Base-by-base conservation (phyloP, 2,329 filamentous ascomycete species). In the Capronia americana region DNA sequence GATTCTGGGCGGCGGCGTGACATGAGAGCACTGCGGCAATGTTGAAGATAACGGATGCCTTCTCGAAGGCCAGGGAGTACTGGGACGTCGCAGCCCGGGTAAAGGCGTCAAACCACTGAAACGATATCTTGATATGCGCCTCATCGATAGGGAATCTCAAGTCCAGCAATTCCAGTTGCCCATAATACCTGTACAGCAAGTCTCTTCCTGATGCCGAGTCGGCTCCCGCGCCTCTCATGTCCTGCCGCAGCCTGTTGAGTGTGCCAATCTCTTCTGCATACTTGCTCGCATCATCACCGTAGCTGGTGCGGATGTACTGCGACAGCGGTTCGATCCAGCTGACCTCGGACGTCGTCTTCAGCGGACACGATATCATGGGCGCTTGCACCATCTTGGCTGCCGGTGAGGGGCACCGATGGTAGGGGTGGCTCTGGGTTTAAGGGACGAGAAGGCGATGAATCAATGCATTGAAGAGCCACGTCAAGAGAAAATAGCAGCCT, bases 91-190 rank as follows among this genome's bases (percentile, higher is more conserved):
- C 87, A 76, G 98, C 97, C 78, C 97, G 93, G 53, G 95, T 99
- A 77, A 99, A 99, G n/a, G 96, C 95, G 79, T 99, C 95, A 81
- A 96, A 98, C 95, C 95, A 99, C 71, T 94, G 98, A 77, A 99
- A 99, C 7, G 92, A 92, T 75, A 99, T 97, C 82, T 98, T 98
- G 82, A 99, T 98, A 77, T 99, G 94, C 76, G 97, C 95, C 82
- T 99, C 95, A 74, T 99, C 95, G 54, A 99, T 93, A 0, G 96
- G 96, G 76, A 99, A 99, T 68, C 95, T 87, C 74, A 99, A 82
- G 78, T 99, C 95, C 69, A 99, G 83, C 60, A 99, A 84, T 81
- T 99, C 95, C 66, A 99, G 86, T 81, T 99, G 95, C 48, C 94
- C 95, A 77, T 99, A 99, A 81, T 99, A 99, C 77, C 95, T 87